phyloP scores from a whole-genome alignment of 1,139 yeast species.

The Yamadazyma dendronema region DNA sequence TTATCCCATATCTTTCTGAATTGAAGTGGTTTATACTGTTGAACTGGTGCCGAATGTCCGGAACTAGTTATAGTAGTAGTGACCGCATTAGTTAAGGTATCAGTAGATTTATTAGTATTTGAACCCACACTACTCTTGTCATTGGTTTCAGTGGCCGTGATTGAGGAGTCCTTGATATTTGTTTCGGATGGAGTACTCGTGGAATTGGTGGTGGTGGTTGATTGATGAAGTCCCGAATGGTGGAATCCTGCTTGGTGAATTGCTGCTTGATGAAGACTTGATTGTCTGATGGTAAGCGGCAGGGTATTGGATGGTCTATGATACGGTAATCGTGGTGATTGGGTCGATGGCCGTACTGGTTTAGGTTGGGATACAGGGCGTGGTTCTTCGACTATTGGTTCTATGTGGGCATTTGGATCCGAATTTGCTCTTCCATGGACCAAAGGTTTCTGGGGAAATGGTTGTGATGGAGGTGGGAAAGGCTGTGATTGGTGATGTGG shows the following conservation, averaged over 20 bases:
- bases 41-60: slow-evolving; percentile 10
- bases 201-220: too few species aligned
- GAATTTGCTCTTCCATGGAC: slow-evolving; percentile 1
- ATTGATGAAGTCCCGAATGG: background rate
- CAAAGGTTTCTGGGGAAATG: background rate
- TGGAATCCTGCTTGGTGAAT: background rate
- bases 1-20: slow-evolving; percentile 43
- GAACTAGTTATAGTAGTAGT: background rate
- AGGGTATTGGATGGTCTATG: slow-evolving; percentile 12
- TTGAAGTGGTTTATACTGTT: slow-evolving; percentile 32
- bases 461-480: slow-evolving; percentile 1
- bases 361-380: slow-evolving; percentile 1
- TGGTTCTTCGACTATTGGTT: background rate
- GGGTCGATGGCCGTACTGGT: slow-evolving; percentile 1
- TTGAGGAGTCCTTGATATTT: too few species aligned
- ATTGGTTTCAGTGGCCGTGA: too few species aligned
- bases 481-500: slow-evolving; percentile 8
- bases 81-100: background rate
- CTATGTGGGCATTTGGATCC: background rate
- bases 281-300: slow-evolving; percentile 8
- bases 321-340: slow-evolving; percentile 1
- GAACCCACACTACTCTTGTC: too few species aligned
- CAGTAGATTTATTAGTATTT: background rate
- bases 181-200: too few species aligned
- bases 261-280: background rate